Percentiles rank a stretch among this genome's conserved stretches.
Evolutionary conservation across 768 basidiomycete genomes (phyloP).

Genomic region (Coprinellus aureogranulatus): DNA sequence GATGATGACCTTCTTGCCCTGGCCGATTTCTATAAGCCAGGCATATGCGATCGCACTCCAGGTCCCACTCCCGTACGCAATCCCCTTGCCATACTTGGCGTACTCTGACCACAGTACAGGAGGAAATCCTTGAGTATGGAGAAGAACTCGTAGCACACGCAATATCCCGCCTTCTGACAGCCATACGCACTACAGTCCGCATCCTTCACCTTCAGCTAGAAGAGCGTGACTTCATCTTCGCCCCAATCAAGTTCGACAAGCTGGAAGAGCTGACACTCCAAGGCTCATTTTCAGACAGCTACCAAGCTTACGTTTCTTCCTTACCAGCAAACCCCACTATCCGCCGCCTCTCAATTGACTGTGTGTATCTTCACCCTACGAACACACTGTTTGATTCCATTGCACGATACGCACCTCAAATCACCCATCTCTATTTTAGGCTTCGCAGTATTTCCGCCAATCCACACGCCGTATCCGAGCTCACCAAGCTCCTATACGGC

Average conservation of each 20-base stretch:
- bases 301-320: constrained; percentile 6
- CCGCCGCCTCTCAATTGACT: constrained; percentile 9
- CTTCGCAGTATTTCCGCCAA: too few species aligned
- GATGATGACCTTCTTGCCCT: not conserved
- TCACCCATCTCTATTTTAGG: constrained; percentile 13
- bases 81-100: not conserved
- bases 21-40: not conserved
- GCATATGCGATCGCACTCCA: not conserved
- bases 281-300: constrained; percentile 11
- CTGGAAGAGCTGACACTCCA: constrained; percentile 14
- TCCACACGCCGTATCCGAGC: not conserved
- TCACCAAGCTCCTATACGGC: constrained; percentile 4
- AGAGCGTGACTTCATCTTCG: constrained; percentile 13
- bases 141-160: constrained; percentile 4
- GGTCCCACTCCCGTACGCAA: not conserved
- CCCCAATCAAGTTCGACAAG: constrained; percentile 6
- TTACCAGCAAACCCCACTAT: constrained; percentile 10
- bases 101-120: not conserved
- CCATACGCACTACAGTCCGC: constrained; percentile 8
- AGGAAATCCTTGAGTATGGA: not conserved
- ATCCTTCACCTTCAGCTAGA: constrained; percentile 8
- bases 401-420: constrained; percentile 9
- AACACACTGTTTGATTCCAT: constrained; percentile 9
- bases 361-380: constrained; percentile 5
- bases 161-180: constrained; percentile 11